Base-by-base conservation (phyloP, 192 early-diverging fungal species). In the Chytriomyces sp. region DNA sequence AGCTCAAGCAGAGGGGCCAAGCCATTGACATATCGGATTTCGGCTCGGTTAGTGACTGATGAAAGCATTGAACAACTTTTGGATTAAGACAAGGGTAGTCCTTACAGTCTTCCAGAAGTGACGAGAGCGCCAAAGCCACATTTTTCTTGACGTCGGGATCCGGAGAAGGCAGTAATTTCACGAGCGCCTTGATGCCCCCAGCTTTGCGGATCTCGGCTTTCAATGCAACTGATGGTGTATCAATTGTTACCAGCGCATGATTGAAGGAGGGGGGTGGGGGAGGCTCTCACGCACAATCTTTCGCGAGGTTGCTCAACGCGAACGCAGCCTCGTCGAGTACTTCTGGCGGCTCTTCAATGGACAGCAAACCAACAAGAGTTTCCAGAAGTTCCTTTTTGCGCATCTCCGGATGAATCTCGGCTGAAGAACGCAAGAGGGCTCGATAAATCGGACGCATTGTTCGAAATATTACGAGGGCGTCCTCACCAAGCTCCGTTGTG, bases 131-230 rank as follows among this genome's bases (percentile, higher is more conserved):
- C 52, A 80, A 64, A 2, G 75, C 85, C 3, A 60, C 65, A 59
- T 81, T 85, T 71, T 84, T 84, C 55, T 85, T 85, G 30, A 85
- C 85, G 65, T 87, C 85, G 5, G 85, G 85, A 75, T 87, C 85
- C 0, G 74, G n/a, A 0, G 75, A 75, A 5, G 83, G 83, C 5
- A 87, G 77, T 10, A 84, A 73, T 36, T 75, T 76, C n/a, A 87
- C 83, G 4, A 87, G 71, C 3, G 82, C 77, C 52, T 78, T 82
- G 41, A 87, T 76, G 4, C 83, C 85, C 22, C 85, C 85, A 36
- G 59, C 71, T 52, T 80, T 83, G 26, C 83, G 53, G 56, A 87
- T 87, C 3, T 81, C 83, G 25, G 81, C 41, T 64, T 87, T 87
- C 59, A 81, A 81, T 62, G 81, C 76, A 71, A 85, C 85, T 68